Percentiles rank a stretch among this genome's conserved stretches.
Conservation (phyloP, 2,329 filamentous ascomycete species). For the Monilinia fructicola region DNA sequence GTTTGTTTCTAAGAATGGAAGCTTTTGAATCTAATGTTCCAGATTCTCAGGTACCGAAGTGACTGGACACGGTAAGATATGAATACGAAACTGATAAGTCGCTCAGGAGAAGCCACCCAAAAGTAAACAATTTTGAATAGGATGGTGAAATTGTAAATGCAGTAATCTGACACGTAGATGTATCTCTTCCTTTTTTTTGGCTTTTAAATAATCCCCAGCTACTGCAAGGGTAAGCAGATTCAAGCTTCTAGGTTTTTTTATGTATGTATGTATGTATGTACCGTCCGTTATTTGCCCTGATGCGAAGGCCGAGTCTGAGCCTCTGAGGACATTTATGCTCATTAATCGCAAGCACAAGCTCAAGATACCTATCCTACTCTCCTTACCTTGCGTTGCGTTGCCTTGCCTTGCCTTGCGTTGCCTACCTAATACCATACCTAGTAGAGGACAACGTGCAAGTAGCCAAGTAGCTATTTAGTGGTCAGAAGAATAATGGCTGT, state of each 20-base stretch:
- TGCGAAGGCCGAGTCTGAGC: too few relatives aligned
- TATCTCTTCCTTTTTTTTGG: neutral
- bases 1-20: constrained; percentile 7
- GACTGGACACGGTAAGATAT: neutral
- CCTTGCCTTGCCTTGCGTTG: too few relatives aligned
- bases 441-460: constrained; percentile 7
- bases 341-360: neutral
- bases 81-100: neutral
- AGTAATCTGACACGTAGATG: constrained; percentile 14
- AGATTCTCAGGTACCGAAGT: neutral
- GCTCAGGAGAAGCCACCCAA: neutral
- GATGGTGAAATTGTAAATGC: neutral
- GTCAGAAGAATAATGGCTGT: too few relatives aligned
- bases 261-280: too few relatives aligned
- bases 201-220: neutral
- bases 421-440: neutral
- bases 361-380: neutral
- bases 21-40: neutral
- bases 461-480: too few relatives aligned
- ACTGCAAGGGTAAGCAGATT: constrained; percentile 13
- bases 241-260: neutral
- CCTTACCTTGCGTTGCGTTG: too few relatives aligned
- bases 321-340: too few relatives aligned
- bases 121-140: neutral
- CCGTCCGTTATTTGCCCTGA: neutral